Conservation (phyloP, 805 yeast species). For the Saccharomyces paradoxus region DNA sequence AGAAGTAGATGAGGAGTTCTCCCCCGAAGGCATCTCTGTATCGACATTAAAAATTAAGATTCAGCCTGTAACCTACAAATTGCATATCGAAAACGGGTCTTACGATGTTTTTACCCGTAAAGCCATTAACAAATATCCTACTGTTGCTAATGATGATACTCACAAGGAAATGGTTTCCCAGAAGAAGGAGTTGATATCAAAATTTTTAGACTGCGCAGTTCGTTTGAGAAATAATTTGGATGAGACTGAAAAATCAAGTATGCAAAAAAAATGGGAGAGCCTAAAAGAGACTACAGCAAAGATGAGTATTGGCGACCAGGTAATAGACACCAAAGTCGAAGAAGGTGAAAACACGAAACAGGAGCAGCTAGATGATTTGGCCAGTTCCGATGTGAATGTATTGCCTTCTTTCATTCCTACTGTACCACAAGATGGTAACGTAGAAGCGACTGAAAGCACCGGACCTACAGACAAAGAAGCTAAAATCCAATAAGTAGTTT, state of each 20-base stretch:
- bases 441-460: not conserved
- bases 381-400: not conserved
- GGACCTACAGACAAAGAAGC: not conserved
- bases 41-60: slow-evolving; percentile 73
- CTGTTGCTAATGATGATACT: slow-evolving; percentile 17
- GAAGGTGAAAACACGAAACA: not conserved
- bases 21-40: slow-evolving; percentile 50
- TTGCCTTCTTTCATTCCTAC: not conserved
- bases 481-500: not conserved
- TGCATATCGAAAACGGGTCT: slow-evolving; percentile 73
- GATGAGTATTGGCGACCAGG: not conserved
- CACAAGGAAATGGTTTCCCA: slow-evolving; percentile 27
- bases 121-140: slow-evolving; percentile 38
- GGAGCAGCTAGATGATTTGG: not conserved
- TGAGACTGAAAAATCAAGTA: slow-evolving; percentile 27
- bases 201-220: slow-evolving; percentile 41
- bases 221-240: slow-evolving; percentile 50
- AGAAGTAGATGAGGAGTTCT: slow-evolving; percentile 20
- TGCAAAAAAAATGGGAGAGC: slow-evolving; percentile 15
- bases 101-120: slow-evolving; percentile 71
- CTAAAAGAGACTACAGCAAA: slow-evolving; percentile 4
- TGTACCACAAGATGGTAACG: not conserved
- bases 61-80: slow-evolving; percentile 66
- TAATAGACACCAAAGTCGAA: not conserved
- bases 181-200: slow-evolving; percentile 30